Percentiles rank a stretch among this genome's conserved stretches.
These are phyloP conservation scores for Apiotrichum siamense DNA, from an alignment of 1,284 basidiomycete genomes.

Conservation along the genomic window DNA sequence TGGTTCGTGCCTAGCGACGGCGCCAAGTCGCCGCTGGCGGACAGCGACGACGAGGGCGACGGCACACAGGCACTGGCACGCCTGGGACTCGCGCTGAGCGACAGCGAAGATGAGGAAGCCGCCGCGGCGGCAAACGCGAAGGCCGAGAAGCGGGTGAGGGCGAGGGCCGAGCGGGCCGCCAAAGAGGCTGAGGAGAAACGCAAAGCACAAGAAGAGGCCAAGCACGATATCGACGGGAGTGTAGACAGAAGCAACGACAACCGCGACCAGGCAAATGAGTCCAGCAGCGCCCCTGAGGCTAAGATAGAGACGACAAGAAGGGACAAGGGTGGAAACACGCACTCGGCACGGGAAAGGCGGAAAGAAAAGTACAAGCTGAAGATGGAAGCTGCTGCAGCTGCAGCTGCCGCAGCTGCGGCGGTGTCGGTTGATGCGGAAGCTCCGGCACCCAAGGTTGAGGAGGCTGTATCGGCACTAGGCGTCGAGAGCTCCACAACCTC, in stretches of 20 bases:
- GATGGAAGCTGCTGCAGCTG: not conserved
- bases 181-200: not conserved
- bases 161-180: not conserved
- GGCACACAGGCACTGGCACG: conserved; percentile 4
- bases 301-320: not conserved
- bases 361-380: conserved; percentile 12
- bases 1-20: conserved; percentile 36
- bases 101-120: conserved; percentile 7
- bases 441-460: too few relatives aligned
- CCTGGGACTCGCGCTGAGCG: not conserved
- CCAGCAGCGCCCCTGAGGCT: too few relatives aligned
- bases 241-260: not conserved
- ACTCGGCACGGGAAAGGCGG: conserved; percentile 9
- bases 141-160: not conserved
- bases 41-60: conserved; percentile 13
- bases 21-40: not conserved
- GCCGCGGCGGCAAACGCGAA: conserved; percentile 1
- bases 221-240: not conserved
- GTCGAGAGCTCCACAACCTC: not conserved
- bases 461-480: not conserved
- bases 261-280: too few relatives aligned
- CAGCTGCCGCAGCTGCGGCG: not conserved
- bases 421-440: too few relatives aligned
- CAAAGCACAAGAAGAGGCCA: not conserved
- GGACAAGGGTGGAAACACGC: conserved; percentile 8